Conservation (phyloP, 257 asterid genomes). For the Solanum pinnatisectum region DNA sequence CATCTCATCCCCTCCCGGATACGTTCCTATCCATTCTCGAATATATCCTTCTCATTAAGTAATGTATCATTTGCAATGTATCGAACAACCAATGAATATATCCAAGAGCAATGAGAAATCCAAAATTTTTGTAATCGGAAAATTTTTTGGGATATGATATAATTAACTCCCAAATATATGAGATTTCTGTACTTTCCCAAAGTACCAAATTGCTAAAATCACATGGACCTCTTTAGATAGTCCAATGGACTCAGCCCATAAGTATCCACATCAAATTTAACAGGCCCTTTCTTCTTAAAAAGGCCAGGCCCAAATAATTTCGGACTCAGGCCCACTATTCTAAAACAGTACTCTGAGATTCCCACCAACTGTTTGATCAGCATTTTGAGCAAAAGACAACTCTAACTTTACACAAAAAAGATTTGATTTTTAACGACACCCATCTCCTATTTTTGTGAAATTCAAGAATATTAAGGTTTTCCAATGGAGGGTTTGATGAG, state of each 20-base stretch:
- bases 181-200: neutral
- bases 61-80: no score
- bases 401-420: neutral
- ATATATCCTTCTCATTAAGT: no score
- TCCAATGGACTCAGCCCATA: neutral
- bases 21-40: no score
- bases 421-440: neutral
- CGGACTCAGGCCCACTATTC: neutral
- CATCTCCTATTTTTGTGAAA: neutral
- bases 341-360: neutral
- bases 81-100: no score
- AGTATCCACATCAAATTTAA: neutral
- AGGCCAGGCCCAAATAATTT: neutral
- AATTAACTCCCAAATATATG: no score
- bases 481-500: conserved; percentile 63
- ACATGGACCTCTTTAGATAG: neutral
- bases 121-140: no score
- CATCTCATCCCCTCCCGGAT: no score
- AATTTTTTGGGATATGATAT: no score
- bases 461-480: neutral
- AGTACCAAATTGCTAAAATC: neutral
- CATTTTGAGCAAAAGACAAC: neutral
- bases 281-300: neutral
- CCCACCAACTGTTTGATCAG: neutral
- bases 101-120: no score